phyloP scores from a whole-genome alignment of 306 rosid genomes.

The Crotalaria pallida region DNA sequence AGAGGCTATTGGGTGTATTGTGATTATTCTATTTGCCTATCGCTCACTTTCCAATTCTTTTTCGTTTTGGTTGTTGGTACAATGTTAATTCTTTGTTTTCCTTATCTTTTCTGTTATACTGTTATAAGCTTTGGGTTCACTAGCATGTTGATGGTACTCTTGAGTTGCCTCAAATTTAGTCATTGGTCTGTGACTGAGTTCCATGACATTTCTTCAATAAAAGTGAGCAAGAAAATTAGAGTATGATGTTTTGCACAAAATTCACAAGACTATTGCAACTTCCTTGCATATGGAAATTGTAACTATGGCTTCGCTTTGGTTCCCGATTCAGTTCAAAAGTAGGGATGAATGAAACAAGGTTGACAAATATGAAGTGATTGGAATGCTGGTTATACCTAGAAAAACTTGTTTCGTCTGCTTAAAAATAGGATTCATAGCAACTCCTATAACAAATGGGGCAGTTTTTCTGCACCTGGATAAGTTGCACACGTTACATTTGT shows the following conservation, averaged over 20 bases:
- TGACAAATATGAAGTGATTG: background rate
- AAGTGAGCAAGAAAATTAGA: background rate
- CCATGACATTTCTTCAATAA: background rate
- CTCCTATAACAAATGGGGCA: background rate
- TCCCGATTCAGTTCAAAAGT: too few species aligned
- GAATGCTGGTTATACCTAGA: background rate
- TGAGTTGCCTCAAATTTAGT: background rate
- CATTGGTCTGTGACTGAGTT: background rate
- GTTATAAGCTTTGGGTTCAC: background rate
- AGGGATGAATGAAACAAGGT: background rate
- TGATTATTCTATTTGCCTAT: background rate
- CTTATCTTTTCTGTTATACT: background rate
- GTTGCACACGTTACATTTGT: background rate
- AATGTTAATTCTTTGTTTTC: background rate
- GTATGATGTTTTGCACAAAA: background rate
- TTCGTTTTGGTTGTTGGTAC: background rate
- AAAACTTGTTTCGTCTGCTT: background rate
- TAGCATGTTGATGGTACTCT: background rate
- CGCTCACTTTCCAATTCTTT: background rate
- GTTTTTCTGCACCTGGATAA: background rate
- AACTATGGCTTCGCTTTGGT: too few species aligned
- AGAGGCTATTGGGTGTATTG: conserved; percentile 26
- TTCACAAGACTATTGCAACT: background rate
- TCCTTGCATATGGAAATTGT: too few species aligned
- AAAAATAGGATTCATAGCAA: background rate